Evolutionary conservation across 1,139 yeast genomes (phyloP).

Genomic region (Debaryomyces psychrophilus): DNA sequence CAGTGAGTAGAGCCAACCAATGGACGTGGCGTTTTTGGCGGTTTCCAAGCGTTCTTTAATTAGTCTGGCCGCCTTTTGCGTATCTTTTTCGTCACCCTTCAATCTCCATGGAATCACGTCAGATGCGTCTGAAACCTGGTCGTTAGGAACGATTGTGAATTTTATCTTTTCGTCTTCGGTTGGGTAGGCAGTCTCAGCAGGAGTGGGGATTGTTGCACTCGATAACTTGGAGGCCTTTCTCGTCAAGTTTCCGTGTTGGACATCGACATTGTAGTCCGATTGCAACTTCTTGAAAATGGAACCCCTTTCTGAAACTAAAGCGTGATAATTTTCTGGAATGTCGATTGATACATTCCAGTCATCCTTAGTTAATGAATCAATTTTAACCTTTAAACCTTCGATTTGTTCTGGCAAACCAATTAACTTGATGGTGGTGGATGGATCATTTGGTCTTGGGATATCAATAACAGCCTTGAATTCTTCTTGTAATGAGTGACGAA

Average conservation of each 20-base stretch:
- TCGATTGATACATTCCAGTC: constrained; percentile 50
- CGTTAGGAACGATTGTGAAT: constrained; percentile 47
- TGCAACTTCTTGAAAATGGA: constrained; percentile 62
- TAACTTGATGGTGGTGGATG: constrained; percentile 49
- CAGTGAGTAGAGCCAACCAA: constrained; percentile 44
- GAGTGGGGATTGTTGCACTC: constrained; percentile 44
- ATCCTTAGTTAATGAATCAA: constrained; percentile 55
- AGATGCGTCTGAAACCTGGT: constrained; percentile 25
- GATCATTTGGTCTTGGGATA: constrained; percentile 66
- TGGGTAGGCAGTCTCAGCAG: constrained; percentile 56
- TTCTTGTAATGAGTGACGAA: constrained; percentile 72
- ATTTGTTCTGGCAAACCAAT: constrained; percentile 67
- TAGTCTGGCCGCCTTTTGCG: constrained; percentile 42
- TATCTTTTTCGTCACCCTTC: constrained; percentile 48
- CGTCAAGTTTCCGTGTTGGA: constrained; percentile 60
- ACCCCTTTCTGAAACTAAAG: constrained; percentile 70
- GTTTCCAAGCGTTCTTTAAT: constrained; percentile 36
- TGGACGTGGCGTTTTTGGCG: constrained; percentile 35
- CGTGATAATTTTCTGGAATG: constrained; percentile 62
- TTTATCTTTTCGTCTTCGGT: constrained; percentile 40
- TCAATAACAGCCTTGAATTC: constrained; percentile 65
- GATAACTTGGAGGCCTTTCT: constrained; percentile 57
- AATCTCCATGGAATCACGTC: constrained; percentile 66
- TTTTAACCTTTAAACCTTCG: constrained; percentile 56
- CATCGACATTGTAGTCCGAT: constrained; percentile 58